A percentile compares a stretch with the other conserved stretches of the same genome.
Evolutionary conservation across 495 filamentous ascomycete species (phyloP).

Genomic region (Filosporella fistucella): DNA sequence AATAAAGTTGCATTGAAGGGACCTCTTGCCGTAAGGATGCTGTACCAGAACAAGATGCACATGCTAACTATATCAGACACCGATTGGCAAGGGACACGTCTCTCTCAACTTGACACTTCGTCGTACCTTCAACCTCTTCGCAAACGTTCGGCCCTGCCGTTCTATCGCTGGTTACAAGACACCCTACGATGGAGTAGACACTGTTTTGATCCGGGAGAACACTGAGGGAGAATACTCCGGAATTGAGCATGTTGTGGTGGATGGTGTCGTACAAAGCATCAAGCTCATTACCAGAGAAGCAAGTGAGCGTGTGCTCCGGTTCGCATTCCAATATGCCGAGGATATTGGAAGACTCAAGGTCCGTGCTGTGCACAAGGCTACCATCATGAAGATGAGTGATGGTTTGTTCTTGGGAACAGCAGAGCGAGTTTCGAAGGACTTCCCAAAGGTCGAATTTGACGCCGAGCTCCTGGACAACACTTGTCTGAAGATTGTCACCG

Average conservation of each 20-base stretch:
- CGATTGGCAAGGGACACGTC: conserved; percentile 97
- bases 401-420: conserved; percentile 92
- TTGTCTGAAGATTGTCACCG: conserved; percentile 95
- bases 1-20: conserved; percentile 98
- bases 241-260: conserved; percentile 97
- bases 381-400: conserved; percentile 99
- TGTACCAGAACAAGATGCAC: background rate
- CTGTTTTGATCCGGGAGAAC: conserved; percentile 97
- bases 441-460: conserved; percentile 90
- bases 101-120: conserved; percentile 98
- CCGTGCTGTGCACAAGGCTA: conserved; percentile 96
- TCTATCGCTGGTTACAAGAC: conserved; percentile 97
- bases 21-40: conserved; percentile 76
- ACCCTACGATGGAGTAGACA: conserved; percentile 96
- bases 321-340: conserved; percentile 95
- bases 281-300: conserved; percentile 96
- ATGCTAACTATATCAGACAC: conserved; percentile 56
- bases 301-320: conserved; percentile 88
- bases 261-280: conserved; percentile 97
- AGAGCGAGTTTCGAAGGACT: conserved; percentile 82
- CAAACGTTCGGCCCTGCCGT: conserved; percentile 95
- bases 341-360: conserved; percentile 92
- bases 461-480: conserved; percentile 97
- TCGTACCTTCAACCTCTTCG: conserved; percentile 98
- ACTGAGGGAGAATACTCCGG: conserved; percentile 99